Evolutionary conservation across 305 asterid species (phyloP).

Genomic region (Fraxinus sp.): DNA sequence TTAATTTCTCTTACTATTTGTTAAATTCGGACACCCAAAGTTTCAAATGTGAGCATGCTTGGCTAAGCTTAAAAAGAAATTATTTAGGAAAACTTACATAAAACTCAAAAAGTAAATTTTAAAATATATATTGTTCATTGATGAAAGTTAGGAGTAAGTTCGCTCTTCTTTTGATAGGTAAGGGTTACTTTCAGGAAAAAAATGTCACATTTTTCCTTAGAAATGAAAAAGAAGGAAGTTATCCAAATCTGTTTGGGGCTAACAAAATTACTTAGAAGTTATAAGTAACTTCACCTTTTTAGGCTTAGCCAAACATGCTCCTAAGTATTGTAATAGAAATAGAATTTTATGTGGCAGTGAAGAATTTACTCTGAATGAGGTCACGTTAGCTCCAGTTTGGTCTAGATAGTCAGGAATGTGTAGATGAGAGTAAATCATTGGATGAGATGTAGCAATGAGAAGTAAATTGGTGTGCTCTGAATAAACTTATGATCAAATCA

Average conservation of each 20-base stretch:
- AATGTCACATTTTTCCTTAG: not conserved
- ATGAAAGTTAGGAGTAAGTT: not conserved
- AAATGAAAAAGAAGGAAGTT: not conserved
- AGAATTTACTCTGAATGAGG: not conserved
- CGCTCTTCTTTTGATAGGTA: not conserved
- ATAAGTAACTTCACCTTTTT: not conserved
- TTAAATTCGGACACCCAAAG: not conserved
- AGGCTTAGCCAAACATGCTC: not conserved
- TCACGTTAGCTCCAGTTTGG: not conserved
- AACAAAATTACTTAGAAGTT: not conserved
- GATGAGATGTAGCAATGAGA: not conserved
- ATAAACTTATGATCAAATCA: not conserved
- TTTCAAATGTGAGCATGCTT: not conserved
- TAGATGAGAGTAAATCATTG: not conserved
- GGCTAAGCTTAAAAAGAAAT: not conserved
- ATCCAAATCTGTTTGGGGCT: not conserved
- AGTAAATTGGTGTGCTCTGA: not conserved
- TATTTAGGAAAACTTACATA: not conserved
- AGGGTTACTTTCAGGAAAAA: not conserved
- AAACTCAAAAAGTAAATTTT: not conserved
- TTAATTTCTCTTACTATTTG: not conserved
- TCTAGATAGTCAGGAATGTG: not conserved
- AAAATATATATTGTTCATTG: not conserved
- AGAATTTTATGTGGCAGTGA: not conserved
- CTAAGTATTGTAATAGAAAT: not conserved